Evolutionary conservation across 2,329 filamentous ascomycete genomes (phyloP).

Genomic region (Ophiostoma australiae): DNA sequence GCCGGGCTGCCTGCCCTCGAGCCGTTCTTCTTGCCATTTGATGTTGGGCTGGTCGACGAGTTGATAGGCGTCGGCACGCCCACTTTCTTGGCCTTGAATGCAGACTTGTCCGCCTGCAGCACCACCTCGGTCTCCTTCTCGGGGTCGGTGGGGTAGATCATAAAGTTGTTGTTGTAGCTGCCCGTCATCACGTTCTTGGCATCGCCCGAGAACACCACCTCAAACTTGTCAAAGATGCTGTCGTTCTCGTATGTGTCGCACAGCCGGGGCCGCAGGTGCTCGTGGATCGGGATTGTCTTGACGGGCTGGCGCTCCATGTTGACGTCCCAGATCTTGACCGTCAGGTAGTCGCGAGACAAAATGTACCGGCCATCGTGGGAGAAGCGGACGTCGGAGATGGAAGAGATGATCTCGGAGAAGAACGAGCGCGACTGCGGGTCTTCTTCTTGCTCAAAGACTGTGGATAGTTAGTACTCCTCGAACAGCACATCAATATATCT

Average conservation of each 20-base stretch:
- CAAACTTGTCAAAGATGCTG: conserved; percentile 99
- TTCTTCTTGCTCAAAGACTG: conserved; percentile 98
- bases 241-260: conserved; percentile 99
- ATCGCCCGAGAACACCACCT: conserved; percentile 97
- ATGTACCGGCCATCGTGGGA: conserved; percentile 96
- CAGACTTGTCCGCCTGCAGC: conserved; percentile 94
- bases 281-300: conserved; percentile 98
- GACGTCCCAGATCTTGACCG: conserved; percentile 99
- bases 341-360: conserved; percentile 93
- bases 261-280: conserved; percentile 86
- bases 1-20: conserved; percentile 85
- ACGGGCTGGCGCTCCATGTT: conserved; percentile 97
- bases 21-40: conserved; percentile 78
- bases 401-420: conserved; percentile 99
- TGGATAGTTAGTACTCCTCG: conserved; percentile 19
- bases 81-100: conserved; percentile 99
- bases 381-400: conserved; percentile 97
- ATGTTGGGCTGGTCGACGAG: conserved; percentile 64
- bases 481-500: background rate
- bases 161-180: conserved; percentile 99
- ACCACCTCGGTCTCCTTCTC: conserved; percentile 97
- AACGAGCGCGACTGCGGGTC: conserved; percentile 95
- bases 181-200: conserved; percentile 99
- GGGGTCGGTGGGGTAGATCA: conserved; percentile 97
- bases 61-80: conserved; percentile 97